Percentiles rank a stretch among this genome's conserved stretches.
These are phyloP conservation scores for Lasiodiplodia sp. DNA, from an alignment of 2,329 filamentous ascomycete species.

Conservation along the genomic window DNA sequence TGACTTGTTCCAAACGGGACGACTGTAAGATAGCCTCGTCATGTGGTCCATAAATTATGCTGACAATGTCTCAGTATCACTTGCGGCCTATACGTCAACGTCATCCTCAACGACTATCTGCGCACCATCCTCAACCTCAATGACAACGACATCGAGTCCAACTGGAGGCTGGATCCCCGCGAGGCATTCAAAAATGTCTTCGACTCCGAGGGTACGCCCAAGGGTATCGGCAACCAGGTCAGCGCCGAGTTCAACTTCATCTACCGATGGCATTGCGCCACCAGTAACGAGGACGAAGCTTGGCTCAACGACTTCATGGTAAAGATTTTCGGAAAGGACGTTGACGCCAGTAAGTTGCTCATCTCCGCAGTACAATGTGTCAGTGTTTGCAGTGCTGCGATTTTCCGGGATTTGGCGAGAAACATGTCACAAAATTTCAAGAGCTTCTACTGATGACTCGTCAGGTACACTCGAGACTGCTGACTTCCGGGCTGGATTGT, in stretches of 20 bases:
- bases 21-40: constrained; percentile 44
- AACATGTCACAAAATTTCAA: background rate
- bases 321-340: constrained; percentile 12
- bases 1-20: constrained; percentile 32
- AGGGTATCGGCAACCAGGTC: constrained; percentile 77
- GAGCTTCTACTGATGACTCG: background rate
- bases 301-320: constrained; percentile 71
- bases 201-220: constrained; percentile 59
- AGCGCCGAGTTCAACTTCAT: constrained; percentile 84
- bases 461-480: constrained; percentile 58
- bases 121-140: constrained; percentile 61
- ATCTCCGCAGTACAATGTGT: background rate
- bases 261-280: constrained; percentile 83
- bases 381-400: background rate
- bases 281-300: constrained; percentile 73
- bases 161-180: constrained; percentile 78
- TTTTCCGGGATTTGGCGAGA: background rate
- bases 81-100: constrained; percentile 55
- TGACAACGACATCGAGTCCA: constrained; percentile 65
- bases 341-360: constrained; percentile 13
- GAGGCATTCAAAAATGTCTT: constrained; percentile 23
- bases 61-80: constrained; percentile 53
- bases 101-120: constrained; percentile 55
- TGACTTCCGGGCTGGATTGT: constrained; percentile 68
- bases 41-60: constrained; percentile 44